A percentile compares a stretch with the other conserved stretches of the same genome.
phyloP scores from a whole-genome alignment of 805 yeast species.

The Jamesozyma piceae region DNA sequence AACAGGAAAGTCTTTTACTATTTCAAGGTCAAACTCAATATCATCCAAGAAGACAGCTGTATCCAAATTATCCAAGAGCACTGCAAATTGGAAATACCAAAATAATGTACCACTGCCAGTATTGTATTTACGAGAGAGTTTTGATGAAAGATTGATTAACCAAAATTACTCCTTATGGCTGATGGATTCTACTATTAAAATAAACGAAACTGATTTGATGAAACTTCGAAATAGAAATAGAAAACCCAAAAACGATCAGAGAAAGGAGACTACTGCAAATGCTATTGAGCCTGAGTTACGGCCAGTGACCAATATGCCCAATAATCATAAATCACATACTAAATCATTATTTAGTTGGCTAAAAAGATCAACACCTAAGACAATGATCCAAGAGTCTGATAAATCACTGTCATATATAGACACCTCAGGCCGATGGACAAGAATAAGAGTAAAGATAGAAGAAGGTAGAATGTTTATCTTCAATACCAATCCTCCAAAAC shows the following conservation, averaged over 20 bases:
- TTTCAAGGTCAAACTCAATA: slow-evolving; percentile 2
- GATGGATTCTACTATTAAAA: slow-evolving; percentile 17
- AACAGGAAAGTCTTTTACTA: neutral
- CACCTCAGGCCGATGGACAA: slow-evolving; percentile 14
- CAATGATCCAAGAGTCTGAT: slow-evolving; percentile 10
- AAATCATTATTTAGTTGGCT: slow-evolving; percentile 16
- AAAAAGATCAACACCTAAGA: slow-evolving; percentile 7
- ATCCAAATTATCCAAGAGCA: slow-evolving; percentile 6
- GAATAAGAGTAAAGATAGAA: slow-evolving; percentile 14
- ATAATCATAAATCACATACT: neutral
- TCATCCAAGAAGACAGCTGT: slow-evolving; percentile 5
- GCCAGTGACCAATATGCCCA: neutral
- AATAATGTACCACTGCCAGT: slow-evolving; percentile 16
- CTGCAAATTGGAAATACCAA: slow-evolving; percentile 22
- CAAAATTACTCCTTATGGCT: slow-evolving; percentile 18
- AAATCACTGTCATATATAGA: slow-evolving; percentile 19
- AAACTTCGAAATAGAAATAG: slow-evolving; percentile 3
- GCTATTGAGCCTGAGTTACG: neutral
- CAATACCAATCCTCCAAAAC: neutral
- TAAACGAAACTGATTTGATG: slow-evolving; percentile 5
- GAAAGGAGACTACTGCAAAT: neutral
- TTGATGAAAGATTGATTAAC: slow-evolving; percentile 14
- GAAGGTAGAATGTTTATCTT: slow-evolving; percentile 26
- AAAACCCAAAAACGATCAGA: neutral
- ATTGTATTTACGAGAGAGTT: slow-evolving; percentile 18